Evolutionary conservation across 139 green algal genomes (phyloP).

Genomic region (Picocystis salinarum): DNA sequence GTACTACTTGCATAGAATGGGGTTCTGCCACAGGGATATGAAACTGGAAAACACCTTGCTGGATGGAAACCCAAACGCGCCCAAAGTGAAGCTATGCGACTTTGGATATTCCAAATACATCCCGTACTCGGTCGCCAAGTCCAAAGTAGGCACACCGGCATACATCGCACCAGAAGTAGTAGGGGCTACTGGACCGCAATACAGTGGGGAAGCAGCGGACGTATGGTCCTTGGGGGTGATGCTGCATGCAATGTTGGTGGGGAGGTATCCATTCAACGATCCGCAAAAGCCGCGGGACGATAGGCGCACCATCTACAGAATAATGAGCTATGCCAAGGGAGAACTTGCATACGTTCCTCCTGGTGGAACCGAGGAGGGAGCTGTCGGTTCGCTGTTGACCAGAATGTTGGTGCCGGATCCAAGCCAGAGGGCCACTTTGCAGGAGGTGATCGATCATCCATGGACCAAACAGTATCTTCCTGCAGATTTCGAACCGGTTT

Average conservation of each 20-base stretch:
- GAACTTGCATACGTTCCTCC: no score
- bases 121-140: conserved; percentile 1
- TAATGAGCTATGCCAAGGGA: no score
- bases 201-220: conserved; percentile 31
- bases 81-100: conserved; percentile 51
- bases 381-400: no score
- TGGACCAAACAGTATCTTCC: conserved; percentile 84
- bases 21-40: conserved; percentile 62
- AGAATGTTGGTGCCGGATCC: conserved; percentile 56
- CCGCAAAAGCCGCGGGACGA: no score
- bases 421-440: conserved; percentile 49
- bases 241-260: conserved; percentile 7
- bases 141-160: conserved; percentile 1
- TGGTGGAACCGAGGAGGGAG: no score
- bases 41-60: conserved; percentile 62
- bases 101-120: conserved; percentile 49
- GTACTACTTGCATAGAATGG: conserved; percentile 45
- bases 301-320: no score
- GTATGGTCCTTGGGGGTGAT: conserved; percentile 21
- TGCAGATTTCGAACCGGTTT: no score
- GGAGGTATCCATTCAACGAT: conserved; percentile 20
- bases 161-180: conserved; percentile 4
- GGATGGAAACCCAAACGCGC: conserved; percentile 11
- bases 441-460: conserved; percentile 62
- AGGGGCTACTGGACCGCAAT: conserved; percentile 5